These are phyloP conservation scores for Amoeboaphelidium protococcarum DNA, from an alignment of 371 early-diverging fungal genomes.

Conservation along the genomic window DNA sequence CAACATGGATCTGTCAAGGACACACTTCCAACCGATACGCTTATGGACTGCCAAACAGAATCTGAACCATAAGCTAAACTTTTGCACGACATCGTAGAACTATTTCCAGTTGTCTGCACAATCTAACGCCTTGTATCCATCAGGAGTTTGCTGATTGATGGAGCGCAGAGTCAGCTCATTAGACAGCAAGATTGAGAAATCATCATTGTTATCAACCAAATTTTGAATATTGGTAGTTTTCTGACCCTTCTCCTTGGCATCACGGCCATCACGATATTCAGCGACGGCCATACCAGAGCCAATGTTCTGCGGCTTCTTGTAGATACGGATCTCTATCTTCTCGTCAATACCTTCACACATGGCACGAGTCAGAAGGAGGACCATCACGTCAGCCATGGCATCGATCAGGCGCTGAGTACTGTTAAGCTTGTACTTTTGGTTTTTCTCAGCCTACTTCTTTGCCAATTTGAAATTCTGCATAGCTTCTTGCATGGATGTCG, in stretches of 20 bases:
- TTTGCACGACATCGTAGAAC: background rate
- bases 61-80: background rate
- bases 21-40: background rate
- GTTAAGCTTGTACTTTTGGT: background rate
- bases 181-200: background rate
- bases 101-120: background rate
- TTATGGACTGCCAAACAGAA: background rate
- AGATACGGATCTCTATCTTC: background rate
- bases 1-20: background rate
- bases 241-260: background rate
- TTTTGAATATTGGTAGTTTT: background rate
- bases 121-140: background rate
- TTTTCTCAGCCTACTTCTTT: background rate
- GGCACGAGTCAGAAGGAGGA: background rate
- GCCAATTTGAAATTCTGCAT: background rate
- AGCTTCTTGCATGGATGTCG: too few relatives aligned
- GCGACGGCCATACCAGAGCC: background rate
- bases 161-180: background rate
- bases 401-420: background rate
- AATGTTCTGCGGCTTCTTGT: background rate
- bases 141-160: too few relatives aligned
- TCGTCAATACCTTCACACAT: background rate
- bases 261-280: background rate
- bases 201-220: background rate
- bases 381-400: background rate